phyloP scores from a whole-genome alignment of 768 basidiomycete genomes.

The Leccinellum rugosiceps region DNA sequence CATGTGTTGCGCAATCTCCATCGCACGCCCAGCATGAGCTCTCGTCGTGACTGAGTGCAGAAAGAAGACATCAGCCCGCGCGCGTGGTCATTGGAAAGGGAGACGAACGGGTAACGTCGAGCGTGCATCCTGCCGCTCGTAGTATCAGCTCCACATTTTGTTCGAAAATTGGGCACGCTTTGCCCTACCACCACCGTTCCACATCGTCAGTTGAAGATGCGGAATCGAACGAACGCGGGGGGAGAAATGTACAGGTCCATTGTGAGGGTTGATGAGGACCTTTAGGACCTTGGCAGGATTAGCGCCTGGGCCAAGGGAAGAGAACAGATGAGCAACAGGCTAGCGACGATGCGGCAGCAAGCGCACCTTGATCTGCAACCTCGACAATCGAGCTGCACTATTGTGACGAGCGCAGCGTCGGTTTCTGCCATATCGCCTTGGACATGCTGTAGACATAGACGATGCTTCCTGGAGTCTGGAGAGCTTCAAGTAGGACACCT shows the following conservation, averaged over 20 bases:
- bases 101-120: conserved; percentile 61
- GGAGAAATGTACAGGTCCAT: conserved; percentile 60
- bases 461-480: conserved; percentile 40
- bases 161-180: conserved; percentile 49
- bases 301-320: conserved; percentile 35
- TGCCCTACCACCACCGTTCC: conserved; percentile 45
- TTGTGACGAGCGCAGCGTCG: conserved; percentile 34
- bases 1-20: conserved; percentile 56
- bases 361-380: conserved; percentile 56
- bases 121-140: conserved; percentile 55
- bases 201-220: not conserved
- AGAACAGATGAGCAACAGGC: conserved; percentile 2
- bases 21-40: conserved; percentile 50
- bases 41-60: conserved; percentile 54
- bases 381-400: conserved; percentile 59
- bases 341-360: not conserved
- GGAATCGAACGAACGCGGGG: not conserved
- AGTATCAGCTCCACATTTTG: conserved; percentile 71
- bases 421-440: conserved; percentile 40
- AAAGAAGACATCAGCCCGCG: not conserved
- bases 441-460: conserved; percentile 37
- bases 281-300: conserved; percentile 55
- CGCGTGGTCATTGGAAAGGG: not conserved
- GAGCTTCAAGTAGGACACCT: conserved; percentile 51
- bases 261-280: conserved; percentile 75